Evolutionary conservation across 352 stramenopile genomes (phyloP).

Genomic region (Phytophthora macrochlamydospora): DNA sequence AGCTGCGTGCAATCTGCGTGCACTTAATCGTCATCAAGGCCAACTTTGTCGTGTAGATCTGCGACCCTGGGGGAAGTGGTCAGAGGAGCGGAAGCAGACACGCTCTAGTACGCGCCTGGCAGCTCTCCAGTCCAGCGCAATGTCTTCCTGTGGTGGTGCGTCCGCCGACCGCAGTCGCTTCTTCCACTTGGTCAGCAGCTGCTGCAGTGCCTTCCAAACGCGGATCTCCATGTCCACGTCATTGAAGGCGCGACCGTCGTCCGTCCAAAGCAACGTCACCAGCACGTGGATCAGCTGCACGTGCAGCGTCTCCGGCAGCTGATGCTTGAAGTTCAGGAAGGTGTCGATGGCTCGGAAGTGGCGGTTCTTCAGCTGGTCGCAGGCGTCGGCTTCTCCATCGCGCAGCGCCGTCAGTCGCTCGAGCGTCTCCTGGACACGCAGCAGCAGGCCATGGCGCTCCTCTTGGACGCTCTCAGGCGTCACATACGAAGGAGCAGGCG

Average conservation of each 20-base stretch:
- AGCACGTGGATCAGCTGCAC: slow-evolving; percentile 51
- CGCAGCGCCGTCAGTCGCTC: slow-evolving; percentile 35
- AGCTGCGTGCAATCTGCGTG: slow-evolving; percentile 54
- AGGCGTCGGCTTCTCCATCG: background rate
- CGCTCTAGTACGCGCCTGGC: slow-evolving; percentile 52
- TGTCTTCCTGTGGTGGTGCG: slow-evolving; percentile 13
- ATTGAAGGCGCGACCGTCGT: slow-evolving; percentile 40
- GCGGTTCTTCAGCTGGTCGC: slow-evolving; percentile 43
- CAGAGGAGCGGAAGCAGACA: slow-evolving; percentile 52
- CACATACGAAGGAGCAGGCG: slow-evolving; percentile 61
- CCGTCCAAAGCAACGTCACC: slow-evolving; percentile 52
- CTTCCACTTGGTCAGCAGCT: slow-evolving; percentile 64
- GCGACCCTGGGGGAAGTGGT: slow-evolving; percentile 41
- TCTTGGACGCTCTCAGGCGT: slow-evolving; percentile 36
- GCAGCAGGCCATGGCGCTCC: slow-evolving; percentile 52
- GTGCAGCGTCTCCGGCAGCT: slow-evolving; percentile 47
- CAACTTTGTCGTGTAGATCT: slow-evolving; percentile 42
- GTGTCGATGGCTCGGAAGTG: slow-evolving; percentile 69
- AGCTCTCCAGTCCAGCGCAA: slow-evolving; percentile 53
- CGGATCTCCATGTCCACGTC: slow-evolving; percentile 65
- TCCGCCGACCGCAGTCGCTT: slow-evolving; percentile 25
- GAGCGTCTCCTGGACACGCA: slow-evolving; percentile 55
- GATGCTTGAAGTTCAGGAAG: slow-evolving; percentile 71
- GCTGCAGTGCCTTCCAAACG: slow-evolving; percentile 39
- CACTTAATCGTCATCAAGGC: slow-evolving; percentile 51